Evolutionary conservation across 2,329 filamentous ascomycete genomes (phyloP).

Genomic region (Metarhizium rileyi): DNA sequence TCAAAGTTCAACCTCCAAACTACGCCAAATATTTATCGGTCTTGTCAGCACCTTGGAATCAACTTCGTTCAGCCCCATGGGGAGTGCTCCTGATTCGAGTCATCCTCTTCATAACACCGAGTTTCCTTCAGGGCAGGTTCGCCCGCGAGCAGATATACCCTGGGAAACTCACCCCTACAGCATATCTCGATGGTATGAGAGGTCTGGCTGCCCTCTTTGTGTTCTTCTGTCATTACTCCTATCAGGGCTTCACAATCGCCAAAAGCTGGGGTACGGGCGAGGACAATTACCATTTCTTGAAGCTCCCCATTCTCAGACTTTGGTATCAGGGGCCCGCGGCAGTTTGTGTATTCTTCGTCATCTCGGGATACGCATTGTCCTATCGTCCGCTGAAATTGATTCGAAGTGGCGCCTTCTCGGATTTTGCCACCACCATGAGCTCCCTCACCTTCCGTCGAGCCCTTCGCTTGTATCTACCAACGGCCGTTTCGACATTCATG

Average conservation of each 20-base stretch:
- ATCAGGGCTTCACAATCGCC: conserved; percentile 41
- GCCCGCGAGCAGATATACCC: conserved; percentile 30
- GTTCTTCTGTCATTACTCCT: conserved; percentile 47
- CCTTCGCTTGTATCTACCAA: conserved; percentile 42
- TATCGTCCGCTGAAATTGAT: conserved; percentile 41
- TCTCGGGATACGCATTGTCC: conserved; percentile 51
- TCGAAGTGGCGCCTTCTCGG: conserved; percentile 25
- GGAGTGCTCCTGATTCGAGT: conserved; percentile 27
- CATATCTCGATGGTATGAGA: conserved; percentile 49
- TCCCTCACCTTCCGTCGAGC: conserved; percentile 42
- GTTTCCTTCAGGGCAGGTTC: conserved; percentile 37
- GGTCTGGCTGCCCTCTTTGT: conserved; percentile 46
- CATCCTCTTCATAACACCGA: conserved; percentile 40
- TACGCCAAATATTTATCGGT: conserved; percentile 13
- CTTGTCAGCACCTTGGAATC: conserved; percentile 18
- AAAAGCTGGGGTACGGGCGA: conserved; percentile 37
- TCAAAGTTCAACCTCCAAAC: conserved; percentile 11
- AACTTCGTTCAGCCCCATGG: conserved; percentile 25
- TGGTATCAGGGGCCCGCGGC: conserved; percentile 46
- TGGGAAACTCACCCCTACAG: conserved; percentile 38
- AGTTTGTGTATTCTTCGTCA: conserved; percentile 53
- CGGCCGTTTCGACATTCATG: conserved; percentile 39
- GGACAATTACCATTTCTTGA: conserved; percentile 35
- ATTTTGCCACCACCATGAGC: conserved; percentile 34
- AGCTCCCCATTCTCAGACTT: conserved; percentile 44